Conservation (phyloP, 2,329 filamentous ascomycete genomes). For the Huntiella omanensis region DNA sequence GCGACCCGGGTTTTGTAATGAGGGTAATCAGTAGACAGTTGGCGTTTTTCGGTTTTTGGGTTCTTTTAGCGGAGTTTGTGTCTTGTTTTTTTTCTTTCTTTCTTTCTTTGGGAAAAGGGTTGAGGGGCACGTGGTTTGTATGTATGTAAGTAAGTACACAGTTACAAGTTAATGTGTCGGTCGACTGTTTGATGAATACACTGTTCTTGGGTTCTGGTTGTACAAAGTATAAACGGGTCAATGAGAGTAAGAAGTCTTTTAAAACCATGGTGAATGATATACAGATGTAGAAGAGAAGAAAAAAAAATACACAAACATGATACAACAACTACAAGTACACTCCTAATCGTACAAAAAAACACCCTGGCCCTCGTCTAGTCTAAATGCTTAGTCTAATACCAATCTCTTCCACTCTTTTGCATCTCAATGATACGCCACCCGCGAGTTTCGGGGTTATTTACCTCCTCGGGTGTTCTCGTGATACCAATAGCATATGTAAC, state of each 20-base stretch:
- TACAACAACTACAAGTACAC: slow-evolving; percentile 6
- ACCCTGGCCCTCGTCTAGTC: neutral
- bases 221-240: neutral
- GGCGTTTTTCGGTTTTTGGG: neutral
- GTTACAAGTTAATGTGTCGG: neutral
- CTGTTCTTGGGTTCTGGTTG: neutral
- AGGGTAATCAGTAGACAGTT: neutral
- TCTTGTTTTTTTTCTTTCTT: neutral
- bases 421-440: slow-evolving; percentile 97
- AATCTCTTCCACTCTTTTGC: slow-evolving; percentile 95
- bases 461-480: slow-evolving; percentile 82
- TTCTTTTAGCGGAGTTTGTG: neutral
- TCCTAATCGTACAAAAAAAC: slow-evolving; percentile 7
- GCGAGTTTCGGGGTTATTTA: slow-evolving; percentile 88
- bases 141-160: neutral
- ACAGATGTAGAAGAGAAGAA: neutral
- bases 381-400: slow-evolving; percentile 26
- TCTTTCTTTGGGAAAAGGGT: neutral
- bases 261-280: neutral
- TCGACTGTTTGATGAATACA: neutral
- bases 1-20: neutral
- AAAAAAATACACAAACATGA: slow-evolving; percentile 1
- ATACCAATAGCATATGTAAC: slow-evolving; percentile 97
- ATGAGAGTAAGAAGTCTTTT: too few relatives aligned
- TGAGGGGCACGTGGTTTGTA: neutral